phyloP scores from a whole-genome alignment of 1,284 basidiomycete genomes.

The Marasmius sp. region DNA sequence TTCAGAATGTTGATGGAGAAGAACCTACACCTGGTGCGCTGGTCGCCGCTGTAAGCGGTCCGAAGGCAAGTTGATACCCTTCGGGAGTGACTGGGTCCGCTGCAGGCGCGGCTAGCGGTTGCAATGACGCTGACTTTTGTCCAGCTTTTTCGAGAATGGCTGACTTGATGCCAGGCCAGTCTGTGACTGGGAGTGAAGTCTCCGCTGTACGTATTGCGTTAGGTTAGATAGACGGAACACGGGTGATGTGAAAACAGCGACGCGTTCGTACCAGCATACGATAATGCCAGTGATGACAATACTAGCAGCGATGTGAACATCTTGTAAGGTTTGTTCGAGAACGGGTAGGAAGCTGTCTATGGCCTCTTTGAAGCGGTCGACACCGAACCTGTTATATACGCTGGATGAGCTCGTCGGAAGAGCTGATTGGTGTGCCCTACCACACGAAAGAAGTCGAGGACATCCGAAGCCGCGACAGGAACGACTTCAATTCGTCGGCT shows the following conservation, averaged over 20 bases:
- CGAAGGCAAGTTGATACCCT: neutral
- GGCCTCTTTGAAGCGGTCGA: neutral
- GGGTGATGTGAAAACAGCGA: neutral
- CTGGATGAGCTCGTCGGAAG: no score
- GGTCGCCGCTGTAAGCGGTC: neutral
- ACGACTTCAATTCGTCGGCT: no score
- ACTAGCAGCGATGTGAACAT: neutral
- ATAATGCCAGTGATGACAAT: neutral
- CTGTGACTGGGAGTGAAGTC: neutral
- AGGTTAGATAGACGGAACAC: neutral
- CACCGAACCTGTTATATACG: neutral
- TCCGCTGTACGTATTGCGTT: neutral
- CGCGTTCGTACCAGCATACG: neutral
- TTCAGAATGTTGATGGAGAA: neutral
- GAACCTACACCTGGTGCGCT: neutral
- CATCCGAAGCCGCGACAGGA: no score
- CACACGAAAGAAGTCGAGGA: no score
- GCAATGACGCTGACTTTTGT: neutral
- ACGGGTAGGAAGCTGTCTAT: neutral
- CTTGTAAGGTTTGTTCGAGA: neutral
- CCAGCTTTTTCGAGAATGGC: neutral
- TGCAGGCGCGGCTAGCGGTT: neutral
- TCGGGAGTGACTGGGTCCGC: neutral
- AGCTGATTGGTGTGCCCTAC: no score
- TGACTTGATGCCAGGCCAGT: neutral